phyloP scores from a whole-genome alignment of 2,329 filamentous ascomycete species.

The Colletotrichum eremochloae region DNA sequence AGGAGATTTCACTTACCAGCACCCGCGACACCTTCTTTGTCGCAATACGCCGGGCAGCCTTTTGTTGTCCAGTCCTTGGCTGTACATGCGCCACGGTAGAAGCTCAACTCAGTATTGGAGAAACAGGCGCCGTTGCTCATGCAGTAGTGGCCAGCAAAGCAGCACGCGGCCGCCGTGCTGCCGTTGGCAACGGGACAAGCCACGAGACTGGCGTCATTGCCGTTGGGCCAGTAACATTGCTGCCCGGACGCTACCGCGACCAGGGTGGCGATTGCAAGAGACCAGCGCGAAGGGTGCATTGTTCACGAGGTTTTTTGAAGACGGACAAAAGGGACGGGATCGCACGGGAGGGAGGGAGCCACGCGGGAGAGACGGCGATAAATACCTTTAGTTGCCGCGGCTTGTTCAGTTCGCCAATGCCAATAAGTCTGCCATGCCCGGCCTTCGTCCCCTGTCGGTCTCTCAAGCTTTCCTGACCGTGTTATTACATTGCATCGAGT shows the following conservation, averaged over 20 bases:
- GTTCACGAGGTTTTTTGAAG: background rate
- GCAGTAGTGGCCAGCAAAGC: slow-evolving; percentile 34
- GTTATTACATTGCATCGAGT: background rate
- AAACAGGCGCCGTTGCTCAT: slow-evolving; percentile 41
- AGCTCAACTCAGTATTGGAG: slow-evolving; percentile 29
- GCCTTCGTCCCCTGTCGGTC: background rate
- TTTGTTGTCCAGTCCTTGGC: slow-evolving; percentile 13
- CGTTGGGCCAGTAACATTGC: slow-evolving; percentile 32
- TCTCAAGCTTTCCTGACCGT: background rate
- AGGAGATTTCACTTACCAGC: background rate
- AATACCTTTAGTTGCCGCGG: slow-evolving; percentile 1
- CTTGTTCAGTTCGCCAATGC: background rate
- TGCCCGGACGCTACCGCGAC: slow-evolving; percentile 18
- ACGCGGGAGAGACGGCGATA: background rate
- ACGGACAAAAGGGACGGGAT: background rate
- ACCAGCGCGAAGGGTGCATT: slow-evolving; percentile 16
- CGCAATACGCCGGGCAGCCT: slow-evolving; percentile 34
- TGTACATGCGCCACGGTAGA: slow-evolving; percentile 38
- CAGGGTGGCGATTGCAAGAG: background rate
- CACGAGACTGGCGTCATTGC: background rate
- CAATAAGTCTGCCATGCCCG: background rate
- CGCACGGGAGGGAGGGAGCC: background rate
- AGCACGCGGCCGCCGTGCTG: slow-evolving; percentile 35
- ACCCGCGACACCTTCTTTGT: slow-evolving; percentile 7
- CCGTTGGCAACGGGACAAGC: slow-evolving; percentile 15